Base-by-base conservation (phyloP, 345 rosid genomes). In the Populus alba region DNA sequence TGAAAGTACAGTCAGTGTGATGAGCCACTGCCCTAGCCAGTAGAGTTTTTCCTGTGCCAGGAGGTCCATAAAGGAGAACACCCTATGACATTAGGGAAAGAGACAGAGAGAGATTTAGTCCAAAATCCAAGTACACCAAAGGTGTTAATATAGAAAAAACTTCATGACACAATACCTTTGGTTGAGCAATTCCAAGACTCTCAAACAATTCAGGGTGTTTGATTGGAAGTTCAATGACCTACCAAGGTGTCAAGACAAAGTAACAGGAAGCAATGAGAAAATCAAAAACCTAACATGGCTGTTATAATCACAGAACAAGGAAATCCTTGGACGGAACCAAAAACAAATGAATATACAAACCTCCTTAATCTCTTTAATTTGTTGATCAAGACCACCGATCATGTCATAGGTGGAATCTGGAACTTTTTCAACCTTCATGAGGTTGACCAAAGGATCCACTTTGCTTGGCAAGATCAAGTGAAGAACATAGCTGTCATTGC, bases 21-120 rank as follows among this genome's bases (percentile, higher is more conserved):
- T 96, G 99, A 47, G 99, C 99, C 77, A 96, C 99, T 62, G 99
- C 99, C 81, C 99, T 89, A 63, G 99, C 99, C 90, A 96, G 81
- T 70, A 96, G 82, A 16, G 99, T 96, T 85, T 96, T 96, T 66
- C 99, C 99, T 61, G 99, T 96, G 73, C 99, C 99, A 67, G 99
- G 99, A 38, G 99, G 99, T 31, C 99, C 99, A 87, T 96, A 96
- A 18, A 96, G 86, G 83, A 96, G 84, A 73, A 96, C 99, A 75
- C 99, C 99, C 99, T 96, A 79, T 47, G 51, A 47, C 51, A 47
- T 4, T 18, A 47, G 51, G 17, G 51, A 1, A 4, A 47, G 51
- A 13, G 51, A 79, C 23, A 68, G 29, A 20, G 33, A 31, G 16
- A 73, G 51, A 71, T 71, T 67, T 45, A 39, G 53, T 33, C 65